Evolutionary conservation across 257 asterid species (phyloP).

Genomic region (Apocynum venetum): DNA sequence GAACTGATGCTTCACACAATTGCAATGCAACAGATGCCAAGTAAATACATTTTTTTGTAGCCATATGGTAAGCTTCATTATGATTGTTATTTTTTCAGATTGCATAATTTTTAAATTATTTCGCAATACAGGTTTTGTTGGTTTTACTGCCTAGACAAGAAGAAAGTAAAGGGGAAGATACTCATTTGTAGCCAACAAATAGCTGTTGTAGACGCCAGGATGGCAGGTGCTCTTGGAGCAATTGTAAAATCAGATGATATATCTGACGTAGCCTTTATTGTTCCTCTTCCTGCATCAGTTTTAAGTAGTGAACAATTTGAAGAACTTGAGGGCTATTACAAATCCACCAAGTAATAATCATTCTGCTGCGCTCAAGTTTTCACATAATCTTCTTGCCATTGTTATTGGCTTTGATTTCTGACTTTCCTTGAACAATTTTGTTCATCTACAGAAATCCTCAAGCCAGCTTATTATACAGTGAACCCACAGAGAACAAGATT

Average conservation of each 20-base stretch:
- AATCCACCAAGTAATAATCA: constrained; percentile 17
- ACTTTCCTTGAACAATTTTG: background rate
- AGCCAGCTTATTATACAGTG: constrained; percentile 5
- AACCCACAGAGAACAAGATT: background rate
- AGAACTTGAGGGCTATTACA: constrained; percentile 7
- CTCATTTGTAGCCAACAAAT: constrained; percentile 16
- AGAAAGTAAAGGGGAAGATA: constrained; percentile 34
- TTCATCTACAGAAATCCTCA: constrained; percentile 2
- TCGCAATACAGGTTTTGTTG: constrained; percentile 18
- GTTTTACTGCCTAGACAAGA: constrained; percentile 19
- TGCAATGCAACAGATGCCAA: accelerated
- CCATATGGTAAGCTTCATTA: background rate
- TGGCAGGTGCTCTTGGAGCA: constrained; percentile 24
- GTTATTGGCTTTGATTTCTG: background rate
- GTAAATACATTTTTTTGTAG: background rate
- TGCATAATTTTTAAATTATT: background rate
- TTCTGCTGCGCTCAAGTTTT: background rate
- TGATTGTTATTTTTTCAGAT: background rate
- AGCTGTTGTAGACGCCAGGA: background rate
- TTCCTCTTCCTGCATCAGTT: constrained; percentile 24
- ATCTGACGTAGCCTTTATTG: constrained; percentile 11
- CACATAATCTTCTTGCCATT: background rate
- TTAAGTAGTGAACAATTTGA: background rate
- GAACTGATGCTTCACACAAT: constrained; percentile 2
- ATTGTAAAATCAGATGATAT: background rate